These are phyloP conservation scores for Solanum clarkiae DNA, from an alignment of 257 asterid genomes.

Conservation along the genomic window DNA sequence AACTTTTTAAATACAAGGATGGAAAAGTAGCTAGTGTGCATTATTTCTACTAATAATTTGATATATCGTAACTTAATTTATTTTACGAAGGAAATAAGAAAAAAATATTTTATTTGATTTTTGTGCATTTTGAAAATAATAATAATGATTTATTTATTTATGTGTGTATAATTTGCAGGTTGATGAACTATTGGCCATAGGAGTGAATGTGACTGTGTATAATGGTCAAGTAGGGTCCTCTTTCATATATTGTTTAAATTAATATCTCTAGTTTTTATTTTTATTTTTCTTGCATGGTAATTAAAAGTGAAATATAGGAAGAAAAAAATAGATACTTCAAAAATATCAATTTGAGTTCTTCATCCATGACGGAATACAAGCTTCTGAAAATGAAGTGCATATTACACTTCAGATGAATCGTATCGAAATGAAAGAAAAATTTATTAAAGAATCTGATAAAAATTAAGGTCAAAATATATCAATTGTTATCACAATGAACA, in stretches of 20 bases:
- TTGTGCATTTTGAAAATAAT: not conserved
- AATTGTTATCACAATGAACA: rapidly evolving
- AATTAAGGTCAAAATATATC: not conserved
- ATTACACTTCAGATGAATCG: too few species aligned
- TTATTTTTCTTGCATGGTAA: not conserved
- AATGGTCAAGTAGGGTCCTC: constrained; percentile 72
- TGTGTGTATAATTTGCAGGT: constrained; percentile 31
- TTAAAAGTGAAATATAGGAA: not conserved
- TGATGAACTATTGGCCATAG: constrained; percentile 65
- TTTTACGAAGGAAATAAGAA: too few species aligned
- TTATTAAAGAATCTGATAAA: too few species aligned
- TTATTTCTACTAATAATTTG: not conserved
- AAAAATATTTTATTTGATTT: not conserved
- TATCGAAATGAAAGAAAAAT: too few species aligned
- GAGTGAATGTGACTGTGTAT: constrained; percentile 71
- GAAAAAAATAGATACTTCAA: not conserved
- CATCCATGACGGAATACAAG: too few species aligned
- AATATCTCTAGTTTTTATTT: not conserved
- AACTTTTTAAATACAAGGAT: not conserved
- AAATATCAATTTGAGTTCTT: not conserved
- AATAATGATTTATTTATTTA: not conserved
- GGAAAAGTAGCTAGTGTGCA: not conserved
- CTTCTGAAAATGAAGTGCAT: too few species aligned
- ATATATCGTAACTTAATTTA: too few species aligned
- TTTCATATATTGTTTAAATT: not conserved